Percentiles rank a stretch among this genome's conserved stretches.
Evolutionary conservation across 78 protist species (phyloP).

Genomic region (Anaeramoeba flamelloides): DNA sequence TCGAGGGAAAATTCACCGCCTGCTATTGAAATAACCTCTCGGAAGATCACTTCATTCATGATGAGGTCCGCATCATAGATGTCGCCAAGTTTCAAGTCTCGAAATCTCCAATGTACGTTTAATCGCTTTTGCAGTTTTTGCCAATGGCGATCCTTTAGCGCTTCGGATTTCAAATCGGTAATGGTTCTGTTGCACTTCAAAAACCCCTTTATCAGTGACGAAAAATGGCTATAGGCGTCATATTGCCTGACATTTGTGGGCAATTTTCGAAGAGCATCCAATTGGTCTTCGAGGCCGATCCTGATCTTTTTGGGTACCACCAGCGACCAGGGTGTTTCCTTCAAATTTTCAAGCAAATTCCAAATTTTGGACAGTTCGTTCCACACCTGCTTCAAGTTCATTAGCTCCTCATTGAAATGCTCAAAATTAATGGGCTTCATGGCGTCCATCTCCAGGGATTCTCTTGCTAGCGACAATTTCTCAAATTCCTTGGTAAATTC

Average conservation of each 20-base stretch:
- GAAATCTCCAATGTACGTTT: too few relatives aligned
- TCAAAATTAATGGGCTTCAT: conserved; percentile 16
- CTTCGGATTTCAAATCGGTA: conserved; percentile 35
- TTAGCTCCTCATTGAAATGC: conserved; percentile 45
- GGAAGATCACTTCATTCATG: too few relatives aligned
- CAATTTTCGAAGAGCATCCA: conserved; percentile 29
- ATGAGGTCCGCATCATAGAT: too few relatives aligned
- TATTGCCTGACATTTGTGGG: conserved; percentile 56
- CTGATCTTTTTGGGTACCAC: conserved; percentile 42
- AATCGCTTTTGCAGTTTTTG: conserved; percentile 31
- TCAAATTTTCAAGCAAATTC: conserved; percentile 34
- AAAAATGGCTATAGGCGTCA: conserved; percentile 49
- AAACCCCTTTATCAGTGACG: conserved; percentile 11
- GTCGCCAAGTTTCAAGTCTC: too few relatives aligned
- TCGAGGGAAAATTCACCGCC: conserved; percentile 90
- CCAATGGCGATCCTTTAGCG: conserved; percentile 79
- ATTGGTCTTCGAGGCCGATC: conserved; percentile 18
- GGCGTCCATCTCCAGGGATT: conserved; percentile 45
- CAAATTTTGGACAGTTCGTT: conserved; percentile 30
- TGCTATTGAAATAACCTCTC: conserved; percentile 60
- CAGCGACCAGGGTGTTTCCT: conserved; percentile 60
- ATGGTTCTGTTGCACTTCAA: conserved; percentile 12
- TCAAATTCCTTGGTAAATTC: conserved; percentile 27
- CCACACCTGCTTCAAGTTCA: conserved; percentile 55
- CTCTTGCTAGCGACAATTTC: conserved; percentile 39